Evolutionary conservation across 345 rosid species (phyloP).

Genomic region (Psidium guajava): DNA sequence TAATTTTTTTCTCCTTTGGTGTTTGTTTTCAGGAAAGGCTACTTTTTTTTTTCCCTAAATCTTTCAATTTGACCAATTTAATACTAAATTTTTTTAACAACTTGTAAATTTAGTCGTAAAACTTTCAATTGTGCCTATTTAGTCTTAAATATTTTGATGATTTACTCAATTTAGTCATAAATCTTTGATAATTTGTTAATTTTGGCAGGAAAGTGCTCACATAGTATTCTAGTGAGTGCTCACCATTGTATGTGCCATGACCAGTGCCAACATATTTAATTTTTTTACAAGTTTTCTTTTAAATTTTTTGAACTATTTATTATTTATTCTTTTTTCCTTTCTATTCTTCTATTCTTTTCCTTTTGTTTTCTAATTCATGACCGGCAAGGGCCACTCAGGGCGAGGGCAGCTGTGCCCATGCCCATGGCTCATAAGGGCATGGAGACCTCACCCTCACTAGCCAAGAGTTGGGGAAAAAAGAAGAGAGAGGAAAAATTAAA

Average conservation of each 20-base stretch:
- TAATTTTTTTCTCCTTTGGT: too few relatives aligned
- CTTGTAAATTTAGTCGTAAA: fast-evolving
- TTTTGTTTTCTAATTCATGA: background rate
- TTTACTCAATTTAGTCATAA: too few relatives aligned
- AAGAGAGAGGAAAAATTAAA: fast-evolving
- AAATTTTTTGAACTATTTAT: background rate
- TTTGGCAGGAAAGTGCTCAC: too few relatives aligned
- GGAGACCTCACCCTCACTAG: background rate
- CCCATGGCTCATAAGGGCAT: too few relatives aligned
- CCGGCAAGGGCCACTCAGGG: too few relatives aligned
- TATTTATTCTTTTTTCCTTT: too few relatives aligned
- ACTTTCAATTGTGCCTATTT: too few relatives aligned
- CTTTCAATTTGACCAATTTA: background rate
- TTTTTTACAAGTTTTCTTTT: background rate
- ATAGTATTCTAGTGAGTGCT: fast-evolving
- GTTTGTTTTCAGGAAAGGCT: too few relatives aligned
- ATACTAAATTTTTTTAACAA: background rate
- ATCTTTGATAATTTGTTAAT: too few relatives aligned
- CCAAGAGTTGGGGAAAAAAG: background rate
- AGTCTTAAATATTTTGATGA: too few relatives aligned
- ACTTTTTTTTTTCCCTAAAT: too few relatives aligned
- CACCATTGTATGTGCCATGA: background rate
- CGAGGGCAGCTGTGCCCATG: too few relatives aligned
- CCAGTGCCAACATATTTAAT: fast-evolving
- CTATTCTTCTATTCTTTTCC: background rate